phyloP scores from a whole-genome alignment of 1,284 basidiomycete genomes.

The Leccinum holopus region DNA sequence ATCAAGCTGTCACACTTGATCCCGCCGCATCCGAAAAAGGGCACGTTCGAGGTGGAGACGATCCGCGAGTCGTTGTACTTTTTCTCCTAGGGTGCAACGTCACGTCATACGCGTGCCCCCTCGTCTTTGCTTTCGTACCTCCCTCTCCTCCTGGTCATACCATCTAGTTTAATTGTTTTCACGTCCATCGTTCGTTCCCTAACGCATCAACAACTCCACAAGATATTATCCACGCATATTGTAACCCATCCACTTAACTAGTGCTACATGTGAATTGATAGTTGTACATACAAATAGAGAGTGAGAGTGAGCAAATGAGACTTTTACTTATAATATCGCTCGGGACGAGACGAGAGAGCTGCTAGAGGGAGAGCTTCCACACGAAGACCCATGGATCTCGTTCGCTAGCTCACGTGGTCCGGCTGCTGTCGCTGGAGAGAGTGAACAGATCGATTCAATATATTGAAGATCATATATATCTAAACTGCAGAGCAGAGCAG shows the following conservation, averaged over 20 bases:
- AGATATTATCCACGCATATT: slow-evolving; percentile 24
- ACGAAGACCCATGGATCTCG: no score
- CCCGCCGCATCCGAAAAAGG: slow-evolving; percentile 84
- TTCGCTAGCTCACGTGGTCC: no score
- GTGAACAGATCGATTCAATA: no score
- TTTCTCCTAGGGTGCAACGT: slow-evolving; percentile 64
- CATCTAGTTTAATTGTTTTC: not conserved
- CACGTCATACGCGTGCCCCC: not conserved
- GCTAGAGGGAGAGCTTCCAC: no score
- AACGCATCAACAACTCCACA: not conserved
- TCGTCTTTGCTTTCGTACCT: slow-evolving; percentile 11
- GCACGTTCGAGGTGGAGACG: slow-evolving; percentile 82
- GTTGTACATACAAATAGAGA: not conserved
- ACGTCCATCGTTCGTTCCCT: slow-evolving; percentile 1
- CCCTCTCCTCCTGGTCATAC: not conserved
- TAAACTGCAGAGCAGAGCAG: no score
- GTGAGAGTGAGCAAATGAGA: not conserved
- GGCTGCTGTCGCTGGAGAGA: no score
- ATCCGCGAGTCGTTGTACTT: slow-evolving; percentile 88
- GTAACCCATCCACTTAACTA: slow-evolving; percentile 16
- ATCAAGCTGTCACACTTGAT: slow-evolving; percentile 76
- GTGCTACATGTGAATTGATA: not conserved
- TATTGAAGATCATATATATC: no score
- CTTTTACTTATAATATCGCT: no score
- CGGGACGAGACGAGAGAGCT: no score